Evolutionary conservation across 148 eudicot genomes (phyloP).

Genomic region (Cornus kousa): DNA sequence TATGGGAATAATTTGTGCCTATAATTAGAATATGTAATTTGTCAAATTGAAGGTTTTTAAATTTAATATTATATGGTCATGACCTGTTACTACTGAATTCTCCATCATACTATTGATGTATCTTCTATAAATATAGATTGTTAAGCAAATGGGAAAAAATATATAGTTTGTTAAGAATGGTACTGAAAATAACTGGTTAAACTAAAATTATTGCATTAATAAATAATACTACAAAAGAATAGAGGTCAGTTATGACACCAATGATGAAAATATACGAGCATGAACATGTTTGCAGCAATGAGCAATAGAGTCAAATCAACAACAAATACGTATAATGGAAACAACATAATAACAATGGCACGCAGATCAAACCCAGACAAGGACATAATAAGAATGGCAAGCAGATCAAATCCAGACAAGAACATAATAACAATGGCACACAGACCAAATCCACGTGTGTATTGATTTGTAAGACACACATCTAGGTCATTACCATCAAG

Average conservation of each 20-base stretch:
- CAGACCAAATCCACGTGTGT: background rate
- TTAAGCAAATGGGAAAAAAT: too few relatives aligned
- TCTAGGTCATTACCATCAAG: background rate
- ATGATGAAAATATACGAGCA: background rate
- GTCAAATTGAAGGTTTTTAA: too few relatives aligned
- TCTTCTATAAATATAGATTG: too few relatives aligned
- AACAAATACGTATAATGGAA: background rate
- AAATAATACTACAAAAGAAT: background rate
- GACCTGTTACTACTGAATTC: too few relatives aligned
- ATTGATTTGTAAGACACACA: too few relatives aligned
- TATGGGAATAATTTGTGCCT: too few relatives aligned
- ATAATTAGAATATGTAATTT: too few relatives aligned
- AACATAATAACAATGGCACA: background rate
- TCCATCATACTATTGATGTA: too few relatives aligned
- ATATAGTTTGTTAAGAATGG: too few relatives aligned
- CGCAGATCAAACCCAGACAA: background rate
- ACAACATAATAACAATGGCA: background rate
- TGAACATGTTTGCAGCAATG: background rate
- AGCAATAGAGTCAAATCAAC: background rate
- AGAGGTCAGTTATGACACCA: background rate
- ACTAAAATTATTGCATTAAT: background rate
- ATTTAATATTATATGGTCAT: too few relatives aligned
- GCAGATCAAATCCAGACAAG: background rate
- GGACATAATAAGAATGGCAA: too few relatives aligned
- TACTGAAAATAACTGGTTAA: background rate